A percentile compares a stretch with the other conserved stretches of the same genome.
phyloP scores from a whole-genome alignment of 2,329 filamentous ascomycete species.

The Clonostachys rosea region DNA sequence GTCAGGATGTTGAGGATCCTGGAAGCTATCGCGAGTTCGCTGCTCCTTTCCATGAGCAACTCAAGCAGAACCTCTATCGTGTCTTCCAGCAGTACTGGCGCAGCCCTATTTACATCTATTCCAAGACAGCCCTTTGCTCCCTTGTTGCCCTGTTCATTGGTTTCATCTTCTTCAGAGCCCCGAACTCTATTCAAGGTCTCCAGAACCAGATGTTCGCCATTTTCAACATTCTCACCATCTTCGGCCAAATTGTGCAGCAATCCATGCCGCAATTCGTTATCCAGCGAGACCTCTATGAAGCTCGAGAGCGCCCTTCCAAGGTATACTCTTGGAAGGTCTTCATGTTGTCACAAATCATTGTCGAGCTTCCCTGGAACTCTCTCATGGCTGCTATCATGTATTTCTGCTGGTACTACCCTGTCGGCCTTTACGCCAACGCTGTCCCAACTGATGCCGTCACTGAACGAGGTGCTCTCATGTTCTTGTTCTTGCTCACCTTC shows the following conservation, averaged over 20 bases:
- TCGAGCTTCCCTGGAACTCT: constrained; percentile 82
- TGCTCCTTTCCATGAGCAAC: constrained; percentile 65
- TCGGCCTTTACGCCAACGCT: constrained; percentile 72
- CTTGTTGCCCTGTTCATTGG: constrained; percentile 71
- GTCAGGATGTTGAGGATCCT: constrained; percentile 32
- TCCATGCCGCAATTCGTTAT: constrained; percentile 85
- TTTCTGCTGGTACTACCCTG: constrained; percentile 81
- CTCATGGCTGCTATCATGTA: constrained; percentile 74
- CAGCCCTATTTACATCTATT: constrained; percentile 83
- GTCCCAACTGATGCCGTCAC: constrained; percentile 51
- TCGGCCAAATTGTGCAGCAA: constrained; percentile 73
- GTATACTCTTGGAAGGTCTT: constrained; percentile 84
- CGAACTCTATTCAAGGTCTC: constrained; percentile 69
- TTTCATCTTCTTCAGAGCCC: constrained; percentile 72
- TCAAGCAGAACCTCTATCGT: constrained; percentile 63
- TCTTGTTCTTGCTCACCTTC: constrained; percentile 71
- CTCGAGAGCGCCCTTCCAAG: constrained; percentile 78
- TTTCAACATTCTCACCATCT: constrained; percentile 79
- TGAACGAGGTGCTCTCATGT: constrained; percentile 74
- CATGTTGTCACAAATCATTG: constrained; percentile 76
- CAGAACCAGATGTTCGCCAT: constrained; percentile 86
- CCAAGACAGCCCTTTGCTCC: constrained; percentile 66
- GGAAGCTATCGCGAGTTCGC: constrained; percentile 71
- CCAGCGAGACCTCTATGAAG: constrained; percentile 78
- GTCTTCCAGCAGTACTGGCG: constrained; percentile 93